These are phyloP conservation scores for Bonia amplexicaulis DNA, from an alignment of 176 grass and related monocot genomes.

Conservation along the genomic window DNA sequence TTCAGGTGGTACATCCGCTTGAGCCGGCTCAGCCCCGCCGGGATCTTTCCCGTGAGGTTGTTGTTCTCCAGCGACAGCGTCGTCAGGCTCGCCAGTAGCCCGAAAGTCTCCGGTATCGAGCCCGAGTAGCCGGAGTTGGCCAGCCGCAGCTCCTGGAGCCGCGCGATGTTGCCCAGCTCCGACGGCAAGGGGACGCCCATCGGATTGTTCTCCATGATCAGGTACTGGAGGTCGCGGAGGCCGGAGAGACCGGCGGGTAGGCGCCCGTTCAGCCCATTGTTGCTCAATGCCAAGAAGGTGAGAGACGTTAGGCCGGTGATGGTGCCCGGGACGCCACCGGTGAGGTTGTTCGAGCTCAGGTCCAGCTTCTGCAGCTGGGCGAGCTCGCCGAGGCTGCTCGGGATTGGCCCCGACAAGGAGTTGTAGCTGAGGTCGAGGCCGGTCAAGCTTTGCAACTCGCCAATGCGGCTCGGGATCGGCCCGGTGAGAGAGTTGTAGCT, in stretches of 20 bases:
- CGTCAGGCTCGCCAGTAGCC: conserved; percentile 55
- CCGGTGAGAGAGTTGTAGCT: conserved; percentile 86
- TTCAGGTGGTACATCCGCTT: conserved; percentile 93
- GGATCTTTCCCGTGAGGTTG: conserved; percentile 71
- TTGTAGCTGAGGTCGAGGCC: conserved; percentile 97
- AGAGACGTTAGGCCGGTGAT: conserved; percentile 35
- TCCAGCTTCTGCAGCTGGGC: conserved; percentile 80
- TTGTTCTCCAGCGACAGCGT: conserved; percentile 91
- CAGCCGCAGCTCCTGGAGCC: conserved; percentile 85
- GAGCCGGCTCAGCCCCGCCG: conserved; percentile 54
- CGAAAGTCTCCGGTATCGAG: conserved; percentile 62
- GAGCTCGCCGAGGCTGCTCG: conserved; percentile 49
- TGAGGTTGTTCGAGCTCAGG: conserved; percentile 80
- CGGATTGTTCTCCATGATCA: conserved; percentile 95
- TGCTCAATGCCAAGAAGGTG: conserved; percentile 73
- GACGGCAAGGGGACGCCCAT: conserved; percentile 51
- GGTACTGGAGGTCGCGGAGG: conserved; percentile 79
- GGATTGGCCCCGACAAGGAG: conserved; percentile 63
- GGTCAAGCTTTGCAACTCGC: conserved; percentile 34
- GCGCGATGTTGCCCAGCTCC: conserved; percentile 54
- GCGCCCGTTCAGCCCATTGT: conserved; percentile 58
- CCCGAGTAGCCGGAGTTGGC: conserved; percentile 87
- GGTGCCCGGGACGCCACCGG: conserved; percentile 41
- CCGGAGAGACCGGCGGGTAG: conserved; percentile 47
- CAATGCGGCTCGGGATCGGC: conserved; percentile 45